Conservation (phyloP, 495 filamentous ascomycete genomes). For the Tricharina praecox region DNA sequence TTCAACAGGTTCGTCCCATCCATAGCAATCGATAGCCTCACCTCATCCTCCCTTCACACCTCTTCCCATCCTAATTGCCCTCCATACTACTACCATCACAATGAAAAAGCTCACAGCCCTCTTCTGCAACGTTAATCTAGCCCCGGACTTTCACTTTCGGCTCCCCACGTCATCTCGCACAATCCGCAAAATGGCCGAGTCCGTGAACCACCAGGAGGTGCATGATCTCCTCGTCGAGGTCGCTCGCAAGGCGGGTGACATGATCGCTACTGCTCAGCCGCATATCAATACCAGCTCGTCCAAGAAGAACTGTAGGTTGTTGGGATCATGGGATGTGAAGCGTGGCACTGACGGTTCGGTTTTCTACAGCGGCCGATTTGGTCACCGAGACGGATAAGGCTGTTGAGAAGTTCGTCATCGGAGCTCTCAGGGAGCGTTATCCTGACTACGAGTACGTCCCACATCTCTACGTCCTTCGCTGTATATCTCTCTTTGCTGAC, state of each 20-base stretch:
- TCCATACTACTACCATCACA: not conserved
- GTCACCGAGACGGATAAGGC: conserved; percentile 78
- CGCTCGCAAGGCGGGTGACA: conserved; percentile 61
- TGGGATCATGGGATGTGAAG: not conserved
- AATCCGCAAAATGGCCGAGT: conserved; percentile 25
- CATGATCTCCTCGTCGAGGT: conserved; percentile 61
- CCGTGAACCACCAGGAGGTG: conserved; percentile 56
- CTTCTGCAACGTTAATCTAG: not conserved
- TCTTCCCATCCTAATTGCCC: not conserved
- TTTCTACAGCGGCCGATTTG: conserved; percentile 51
- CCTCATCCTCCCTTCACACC: not conserved
- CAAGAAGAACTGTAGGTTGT: conserved; percentile 65
- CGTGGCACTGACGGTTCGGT: conserved; percentile 6
- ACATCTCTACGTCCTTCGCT: not conserved
- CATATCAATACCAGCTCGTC: conserved; percentile 42
- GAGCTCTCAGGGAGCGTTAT: conserved; percentile 43
- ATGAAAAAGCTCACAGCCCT: conserved; percentile 1
- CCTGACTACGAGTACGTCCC: conserved; percentile 41
- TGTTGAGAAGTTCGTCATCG: conserved; percentile 58
- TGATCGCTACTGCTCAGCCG: conserved; percentile 62
- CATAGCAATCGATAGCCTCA: too few species aligned
- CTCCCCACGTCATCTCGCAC: conserved; percentile 5
- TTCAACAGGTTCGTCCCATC: too few species aligned
- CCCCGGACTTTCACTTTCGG: not conserved
- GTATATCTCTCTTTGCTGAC: not conserved